A percentile compares a stretch with the other conserved stretches of the same genome.
Conservation (phyloP, 768 basidiomycete species). For the Lactifluus piperatus region DNA sequence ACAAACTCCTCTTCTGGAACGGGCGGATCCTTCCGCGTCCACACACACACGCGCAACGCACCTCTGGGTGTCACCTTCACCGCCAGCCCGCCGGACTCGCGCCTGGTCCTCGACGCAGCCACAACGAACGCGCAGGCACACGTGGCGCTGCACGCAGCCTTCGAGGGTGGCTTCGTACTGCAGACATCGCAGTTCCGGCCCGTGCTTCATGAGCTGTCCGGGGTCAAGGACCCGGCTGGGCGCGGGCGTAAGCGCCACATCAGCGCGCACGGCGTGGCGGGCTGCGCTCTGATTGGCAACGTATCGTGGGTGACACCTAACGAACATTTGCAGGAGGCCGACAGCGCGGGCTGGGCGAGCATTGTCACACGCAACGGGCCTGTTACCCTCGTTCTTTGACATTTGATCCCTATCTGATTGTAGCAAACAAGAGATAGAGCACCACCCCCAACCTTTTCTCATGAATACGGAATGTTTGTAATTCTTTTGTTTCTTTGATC, state of each 20-base stretch:
- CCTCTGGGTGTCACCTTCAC: not conserved
- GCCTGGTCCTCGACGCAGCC: not conserved
- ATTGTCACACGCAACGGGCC: not conserved
- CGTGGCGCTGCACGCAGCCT: not conserved
- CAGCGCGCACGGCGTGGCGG: not conserved
- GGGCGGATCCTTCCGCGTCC: not conserved
- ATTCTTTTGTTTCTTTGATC: not conserved
- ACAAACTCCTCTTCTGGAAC: not conserved
- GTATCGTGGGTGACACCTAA: not conserved
- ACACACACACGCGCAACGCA: conserved; percentile 1
- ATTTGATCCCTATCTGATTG: no score
- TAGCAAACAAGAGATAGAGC: not conserved
- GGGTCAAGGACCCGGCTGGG: not conserved
- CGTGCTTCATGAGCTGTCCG: not conserved
- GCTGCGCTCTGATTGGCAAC: not conserved
- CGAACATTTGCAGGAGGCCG: not conserved
- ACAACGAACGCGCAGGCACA: not conserved
- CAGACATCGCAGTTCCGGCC: not conserved
- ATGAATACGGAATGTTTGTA: not conserved
- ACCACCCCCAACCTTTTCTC: not conserved
- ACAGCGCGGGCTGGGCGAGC: not conserved
- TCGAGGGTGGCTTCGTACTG: conserved; percentile 3
- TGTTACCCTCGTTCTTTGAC: conserved; percentile 1
- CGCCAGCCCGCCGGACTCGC: not conserved
- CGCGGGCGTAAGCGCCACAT: not conserved